These are phyloP conservation scores for Eucalyptus caleyi DNA, from an alignment of 345 rosid species.

Conservation along the genomic window DNA sequence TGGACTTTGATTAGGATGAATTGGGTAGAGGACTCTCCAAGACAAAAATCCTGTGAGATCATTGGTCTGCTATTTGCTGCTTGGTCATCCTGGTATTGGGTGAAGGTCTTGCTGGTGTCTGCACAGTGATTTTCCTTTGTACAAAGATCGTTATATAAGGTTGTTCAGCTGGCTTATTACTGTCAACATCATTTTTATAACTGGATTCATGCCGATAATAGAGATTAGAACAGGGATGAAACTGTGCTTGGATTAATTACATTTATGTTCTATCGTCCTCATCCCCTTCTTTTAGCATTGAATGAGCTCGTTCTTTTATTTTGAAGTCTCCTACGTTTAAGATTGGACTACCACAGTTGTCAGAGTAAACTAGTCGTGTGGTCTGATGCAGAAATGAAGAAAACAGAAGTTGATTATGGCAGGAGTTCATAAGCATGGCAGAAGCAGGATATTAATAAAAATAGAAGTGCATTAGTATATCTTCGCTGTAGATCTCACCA, in stretches of 20 bases:
- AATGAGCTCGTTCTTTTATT: not conserved
- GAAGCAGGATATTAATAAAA: not conserved
- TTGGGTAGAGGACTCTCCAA: not conserved
- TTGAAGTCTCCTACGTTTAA: not conserved
- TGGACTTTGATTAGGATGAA: not conserved
- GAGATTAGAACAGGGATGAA: not conserved
- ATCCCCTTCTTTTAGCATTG: not conserved
- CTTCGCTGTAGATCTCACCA: not conserved
- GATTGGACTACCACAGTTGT: not conserved
- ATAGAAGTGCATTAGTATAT: not conserved
- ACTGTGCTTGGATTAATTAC: too few relatives aligned
- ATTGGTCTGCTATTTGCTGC: not conserved
- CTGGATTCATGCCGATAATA: not conserved
- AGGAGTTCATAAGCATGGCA: not conserved
- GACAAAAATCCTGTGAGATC: not conserved
- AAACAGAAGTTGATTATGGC: too few relatives aligned
- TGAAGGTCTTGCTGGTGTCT: not conserved
- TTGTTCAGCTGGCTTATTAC: not conserved
- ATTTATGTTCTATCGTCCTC: not conserved
- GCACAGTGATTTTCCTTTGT: not conserved
- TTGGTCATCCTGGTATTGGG: not conserved
- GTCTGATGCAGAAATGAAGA: not conserved
- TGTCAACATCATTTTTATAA: not conserved
- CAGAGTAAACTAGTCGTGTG: fast-evolving
- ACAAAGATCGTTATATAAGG: not conserved